phyloP scores from a whole-genome alignment of 2,329 filamentous ascomycete genomes.

The Aspergillus flavus region DNA sequence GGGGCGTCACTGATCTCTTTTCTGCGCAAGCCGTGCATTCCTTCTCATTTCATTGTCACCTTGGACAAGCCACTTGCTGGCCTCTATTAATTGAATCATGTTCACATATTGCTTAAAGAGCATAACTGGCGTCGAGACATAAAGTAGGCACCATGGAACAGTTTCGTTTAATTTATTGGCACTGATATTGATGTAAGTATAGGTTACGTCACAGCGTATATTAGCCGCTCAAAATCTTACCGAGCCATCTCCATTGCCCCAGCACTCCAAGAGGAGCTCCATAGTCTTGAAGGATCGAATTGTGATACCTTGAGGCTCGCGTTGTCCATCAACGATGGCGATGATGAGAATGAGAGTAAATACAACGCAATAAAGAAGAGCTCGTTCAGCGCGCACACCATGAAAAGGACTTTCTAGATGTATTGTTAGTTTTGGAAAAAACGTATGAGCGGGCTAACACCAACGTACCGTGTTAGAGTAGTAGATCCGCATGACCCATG shows the following conservation, averaged over 20 bases:
- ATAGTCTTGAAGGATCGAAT: not conserved
- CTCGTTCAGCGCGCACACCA: slow-evolving; percentile 84
- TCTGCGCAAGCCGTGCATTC: not conserved
- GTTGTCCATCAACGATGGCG: slow-evolving; percentile 74
- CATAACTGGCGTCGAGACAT: slow-evolving; percentile 81
- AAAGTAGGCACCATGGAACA: slow-evolving; percentile 73
- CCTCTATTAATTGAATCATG: slow-evolving; percentile 85
- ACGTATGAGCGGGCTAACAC: slow-evolving; percentile 1
- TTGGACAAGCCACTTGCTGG: slow-evolving; percentile 84
- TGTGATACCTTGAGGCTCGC: not conserved
- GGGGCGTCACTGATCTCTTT: not conserved
- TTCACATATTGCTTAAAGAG: slow-evolving; percentile 86
- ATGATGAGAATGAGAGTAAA: slow-evolving; percentile 90
- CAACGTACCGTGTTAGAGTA: slow-evolving; percentile 84
- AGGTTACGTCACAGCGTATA: too few species aligned
- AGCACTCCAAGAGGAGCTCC: slow-evolving; percentile 69
- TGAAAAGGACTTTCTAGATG: slow-evolving; percentile 76
- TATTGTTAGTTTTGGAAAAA: not conserved
- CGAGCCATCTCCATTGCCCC: slow-evolving; percentile 93
- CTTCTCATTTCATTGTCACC: slow-evolving; percentile 61
- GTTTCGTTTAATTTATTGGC: slow-evolving; percentile 84
- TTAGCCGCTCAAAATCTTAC: slow-evolving; percentile 1
- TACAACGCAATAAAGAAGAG: slow-evolving; percentile 95
- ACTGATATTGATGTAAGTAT: not conserved
- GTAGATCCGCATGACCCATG: slow-evolving; percentile 85